Evolutionary conservation across 345 rosid genomes (phyloP), one percentile per base, ranked within the genome.

Genomic region (Trapa bicornis): DNA sequence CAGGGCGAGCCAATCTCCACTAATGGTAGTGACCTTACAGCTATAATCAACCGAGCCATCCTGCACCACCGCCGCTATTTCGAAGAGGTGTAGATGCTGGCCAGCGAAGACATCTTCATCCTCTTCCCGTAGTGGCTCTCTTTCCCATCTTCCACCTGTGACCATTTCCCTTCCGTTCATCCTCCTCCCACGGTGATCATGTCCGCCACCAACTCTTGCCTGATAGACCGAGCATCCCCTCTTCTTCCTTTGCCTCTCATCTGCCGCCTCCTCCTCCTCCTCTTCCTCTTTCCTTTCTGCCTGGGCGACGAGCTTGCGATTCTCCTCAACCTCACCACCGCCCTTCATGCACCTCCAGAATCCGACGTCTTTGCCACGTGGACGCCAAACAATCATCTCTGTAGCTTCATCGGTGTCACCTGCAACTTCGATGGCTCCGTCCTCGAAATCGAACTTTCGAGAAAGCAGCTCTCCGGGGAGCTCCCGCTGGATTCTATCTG

Each of bases 361-460:
- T 68, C 75, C 38, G 61, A 66, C n/a, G 71, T 71, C 0, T 80
- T 80, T 62, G 52, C 67, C 5, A 70, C 83, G 17, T 80, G 83
- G 83, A 45, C 39, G 17, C 4, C 70, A 1, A 4, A 32, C 36
- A 52, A 36, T 47, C 50, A 61, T 22, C 0, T 68, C 1, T 77
- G 83, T 63, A 38, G 45, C 13, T 80, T 80, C 75, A 22, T 50
- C 6, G 80, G 80, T 52, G 69, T 80, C 47, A 71, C 78, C 33
- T 80, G 83, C 47, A 64, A 68, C 36, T 37, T 61, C 4, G 37
- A 4, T 9, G 65, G 75, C 54, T 70, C 79, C 4, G 81, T 77
- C 70, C 37, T 33, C n/a, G 75, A 73, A 62, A 77, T 80, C 48
- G 83, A 80, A 62, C 79, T 80, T 3, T 72, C 83, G 1, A 13